Percentiles rank a stretch among this genome's conserved stretches.
Conservation (phyloP, 345 rosid genomes). For the Brassica carinata region DNA sequence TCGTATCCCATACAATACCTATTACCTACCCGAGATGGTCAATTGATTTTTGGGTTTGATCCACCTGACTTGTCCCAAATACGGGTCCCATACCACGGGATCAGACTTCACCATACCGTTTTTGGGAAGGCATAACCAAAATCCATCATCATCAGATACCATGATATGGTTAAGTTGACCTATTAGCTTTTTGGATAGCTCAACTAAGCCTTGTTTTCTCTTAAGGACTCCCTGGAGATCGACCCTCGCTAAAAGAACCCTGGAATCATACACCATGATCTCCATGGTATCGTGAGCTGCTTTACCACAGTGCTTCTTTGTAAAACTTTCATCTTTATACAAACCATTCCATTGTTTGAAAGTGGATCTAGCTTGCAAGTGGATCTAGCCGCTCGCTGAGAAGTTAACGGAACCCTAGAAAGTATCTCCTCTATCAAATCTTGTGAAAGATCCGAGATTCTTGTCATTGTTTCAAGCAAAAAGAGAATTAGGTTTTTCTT, state of each 20-base stretch:
- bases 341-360: neutral
- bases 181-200: neutral
- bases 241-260: neutral
- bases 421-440: neutral
- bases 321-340: neutral
- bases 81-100: constrained; percentile 2
- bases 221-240: neutral
- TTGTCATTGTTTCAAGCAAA: neutral
- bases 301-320: neutral
- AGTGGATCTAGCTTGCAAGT: neutral
- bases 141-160: neutral
- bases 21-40: neutral
- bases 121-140: neutral
- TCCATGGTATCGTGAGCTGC: neutral
- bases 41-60: neutral
- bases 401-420: neutral
- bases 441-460: neutral
- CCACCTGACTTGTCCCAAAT: neutral
- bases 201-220: neutral
- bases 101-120: neutral
- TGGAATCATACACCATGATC: neutral
- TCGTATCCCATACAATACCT: neutral
- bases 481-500: too few relatives aligned
- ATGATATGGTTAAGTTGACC: neutral
- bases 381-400: neutral